Evolutionary conservation across 345 rosid genomes (phyloP).

Genomic region (Linum trigynum): DNA sequence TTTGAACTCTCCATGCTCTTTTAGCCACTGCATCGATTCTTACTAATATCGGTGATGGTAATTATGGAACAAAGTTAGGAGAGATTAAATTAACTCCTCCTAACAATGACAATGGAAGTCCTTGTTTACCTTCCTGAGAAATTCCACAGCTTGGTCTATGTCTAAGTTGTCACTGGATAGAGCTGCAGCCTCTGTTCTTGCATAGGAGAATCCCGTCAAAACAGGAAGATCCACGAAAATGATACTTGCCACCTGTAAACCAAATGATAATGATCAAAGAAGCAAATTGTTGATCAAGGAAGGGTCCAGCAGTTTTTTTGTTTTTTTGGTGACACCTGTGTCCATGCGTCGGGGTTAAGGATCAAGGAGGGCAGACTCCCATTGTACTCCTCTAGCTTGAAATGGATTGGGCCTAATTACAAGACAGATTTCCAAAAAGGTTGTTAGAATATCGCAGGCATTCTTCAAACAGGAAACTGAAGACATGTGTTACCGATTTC

Average conservation of each 20-base stretch:
- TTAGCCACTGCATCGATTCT: constrained; percentile 22
- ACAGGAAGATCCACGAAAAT: constrained; percentile 31
- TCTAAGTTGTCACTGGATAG: constrained; percentile 13
- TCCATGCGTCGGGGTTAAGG: constrained; percentile 18
- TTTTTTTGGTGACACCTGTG: constrained; percentile 14
- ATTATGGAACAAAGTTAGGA: no score
- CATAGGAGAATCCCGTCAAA: constrained; percentile 31
- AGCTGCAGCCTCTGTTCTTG: constrained; percentile 20
- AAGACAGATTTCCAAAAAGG: no score
- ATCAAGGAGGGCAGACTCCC: constrained; percentile 13
- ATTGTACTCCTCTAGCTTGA: constrained; percentile 7
- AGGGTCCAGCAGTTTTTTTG: no score
- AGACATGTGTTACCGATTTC: constrained; percentile 40
- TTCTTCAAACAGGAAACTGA: background rate
- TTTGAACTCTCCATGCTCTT: constrained; percentile 18
- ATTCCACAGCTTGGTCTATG: constrained; percentile 17
- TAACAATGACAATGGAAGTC: no score
- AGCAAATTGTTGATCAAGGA: background rate
- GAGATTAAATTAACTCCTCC: no score
- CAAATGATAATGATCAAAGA: background rate
- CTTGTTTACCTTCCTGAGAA: constrained; percentile 21
- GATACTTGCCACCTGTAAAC: constrained; percentile 25
- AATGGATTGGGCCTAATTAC: constrained; percentile 6
- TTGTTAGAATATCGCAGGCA: no score
- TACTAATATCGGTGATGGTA: background rate